Conservation (phyloP, 495 filamentous ascomycete genomes). For the Amphirosellinia nigrospora region DNA sequence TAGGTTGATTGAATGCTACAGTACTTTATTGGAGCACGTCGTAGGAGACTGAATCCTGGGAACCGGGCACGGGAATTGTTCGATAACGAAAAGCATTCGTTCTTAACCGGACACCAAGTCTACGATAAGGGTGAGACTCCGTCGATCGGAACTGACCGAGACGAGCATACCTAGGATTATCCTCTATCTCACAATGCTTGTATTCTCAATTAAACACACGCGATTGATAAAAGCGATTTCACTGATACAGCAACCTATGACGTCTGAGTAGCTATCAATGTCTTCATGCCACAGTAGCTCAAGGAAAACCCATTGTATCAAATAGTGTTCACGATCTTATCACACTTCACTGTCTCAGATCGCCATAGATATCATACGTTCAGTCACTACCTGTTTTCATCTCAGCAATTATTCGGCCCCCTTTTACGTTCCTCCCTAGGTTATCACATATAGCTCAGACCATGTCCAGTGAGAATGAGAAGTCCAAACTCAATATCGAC, state of each 20-base stretch:
- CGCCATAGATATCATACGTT: neutral
- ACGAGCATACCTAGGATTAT: neutral
- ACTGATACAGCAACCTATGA: neutral
- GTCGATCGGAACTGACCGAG: neutral
- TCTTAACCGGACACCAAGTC: neutral
- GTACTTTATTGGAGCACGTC: constrained; percentile 36
- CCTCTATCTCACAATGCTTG: neutral
- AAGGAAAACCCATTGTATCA: neutral
- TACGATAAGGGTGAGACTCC: neutral
- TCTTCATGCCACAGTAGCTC: neutral
- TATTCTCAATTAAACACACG: neutral
- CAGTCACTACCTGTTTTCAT: neutral
- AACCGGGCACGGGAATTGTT: neutral
- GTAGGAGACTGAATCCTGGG: neutral
- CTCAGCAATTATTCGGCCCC: neutral
- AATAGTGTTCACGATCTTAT: neutral
- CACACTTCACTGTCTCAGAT: neutral
- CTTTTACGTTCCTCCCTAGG: neutral
- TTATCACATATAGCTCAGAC: neutral
- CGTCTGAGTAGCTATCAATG: neutral
- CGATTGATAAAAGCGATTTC: neutral
- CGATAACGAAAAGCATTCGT: neutral
- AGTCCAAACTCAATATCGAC: neutral
- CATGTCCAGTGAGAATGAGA: neutral
- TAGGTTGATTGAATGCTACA: neutral